Evolutionary conservation across 768 basidiomycete genomes (phyloP).

Genomic region (Boletus rubescentipes): DNA sequence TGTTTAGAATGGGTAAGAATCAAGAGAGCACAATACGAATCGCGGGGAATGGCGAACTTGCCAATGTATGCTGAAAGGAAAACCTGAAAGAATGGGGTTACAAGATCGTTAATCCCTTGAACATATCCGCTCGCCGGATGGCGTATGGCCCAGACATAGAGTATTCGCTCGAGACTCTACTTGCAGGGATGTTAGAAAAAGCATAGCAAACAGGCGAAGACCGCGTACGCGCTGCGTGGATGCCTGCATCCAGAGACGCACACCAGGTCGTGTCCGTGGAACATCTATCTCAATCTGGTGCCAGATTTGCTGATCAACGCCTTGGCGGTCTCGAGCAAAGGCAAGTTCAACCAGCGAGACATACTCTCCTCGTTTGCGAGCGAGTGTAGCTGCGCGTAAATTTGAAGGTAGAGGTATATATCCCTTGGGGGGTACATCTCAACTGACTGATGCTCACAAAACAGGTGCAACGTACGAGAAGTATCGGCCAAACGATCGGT

Average conservation of each 20-base stretch:
- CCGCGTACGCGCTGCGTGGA: slow-evolving; percentile 80
- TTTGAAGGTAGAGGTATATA: slow-evolving; percentile 86
- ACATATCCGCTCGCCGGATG: slow-evolving; percentile 99
- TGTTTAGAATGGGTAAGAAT: slow-evolving; percentile 32
- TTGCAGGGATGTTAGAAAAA: slow-evolving; percentile 22
- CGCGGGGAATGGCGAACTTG: slow-evolving; percentile 33
- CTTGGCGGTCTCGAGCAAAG: slow-evolving; percentile 81
- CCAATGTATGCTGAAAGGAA: slow-evolving; percentile 95
- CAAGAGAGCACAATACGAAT: background rate
- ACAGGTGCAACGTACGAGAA: slow-evolving; percentile 63
- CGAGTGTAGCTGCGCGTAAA: slow-evolving; percentile 71
- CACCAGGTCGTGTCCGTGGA: slow-evolving; percentile 90
- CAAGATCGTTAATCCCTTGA: slow-evolving; percentile 98
- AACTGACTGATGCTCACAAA: slow-evolving; percentile 1
- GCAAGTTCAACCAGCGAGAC: slow-evolving; percentile 84
- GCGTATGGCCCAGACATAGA: slow-evolving; percentile 99
- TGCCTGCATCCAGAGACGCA: slow-evolving; percentile 86
- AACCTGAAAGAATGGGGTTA: slow-evolving; percentile 96
- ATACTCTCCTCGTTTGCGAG: slow-evolving; percentile 91
- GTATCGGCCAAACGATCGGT: slow-evolving; percentile 90
- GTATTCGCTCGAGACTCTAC: slow-evolving; percentile 88
- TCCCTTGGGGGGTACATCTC: slow-evolving; percentile 55
- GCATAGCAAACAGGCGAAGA: background rate
- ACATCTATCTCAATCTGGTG: slow-evolving; percentile 99
- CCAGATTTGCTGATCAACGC: slow-evolving; percentile 96